Percentiles rank a stretch among this genome's conserved stretches.
Evolutionary conservation across 2,329 filamentous ascomycete genomes (phyloP).

Genomic region (Sporothrix schenckii): DNA sequence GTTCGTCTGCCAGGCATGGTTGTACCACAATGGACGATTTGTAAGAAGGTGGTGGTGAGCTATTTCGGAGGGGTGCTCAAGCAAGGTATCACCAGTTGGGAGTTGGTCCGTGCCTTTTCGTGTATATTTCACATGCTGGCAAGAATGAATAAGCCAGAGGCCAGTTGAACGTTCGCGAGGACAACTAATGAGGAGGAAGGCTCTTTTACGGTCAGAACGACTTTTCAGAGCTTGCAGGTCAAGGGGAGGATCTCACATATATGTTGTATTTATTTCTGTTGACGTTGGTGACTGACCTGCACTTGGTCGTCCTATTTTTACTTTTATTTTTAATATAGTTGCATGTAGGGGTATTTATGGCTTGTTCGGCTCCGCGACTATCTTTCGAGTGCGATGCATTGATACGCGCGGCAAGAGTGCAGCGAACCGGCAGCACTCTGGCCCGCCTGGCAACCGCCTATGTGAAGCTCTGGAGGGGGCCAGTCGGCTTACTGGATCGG

Average conservation of each 20-base stretch:
- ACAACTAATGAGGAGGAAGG: not conserved
- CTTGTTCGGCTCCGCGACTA: too few relatives aligned
- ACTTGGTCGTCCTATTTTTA: slow-evolving; percentile 1
- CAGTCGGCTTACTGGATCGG: slow-evolving; percentile 10
- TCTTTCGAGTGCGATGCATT: not conserved
- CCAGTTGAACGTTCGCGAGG: not conserved
- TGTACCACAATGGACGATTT: not conserved
- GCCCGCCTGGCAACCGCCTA: slow-evolving; percentile 10
- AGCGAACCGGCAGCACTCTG: not conserved
- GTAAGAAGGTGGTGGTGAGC: not conserved
- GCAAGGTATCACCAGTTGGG: not conserved
- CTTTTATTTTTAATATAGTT: slow-evolving; percentile 1
- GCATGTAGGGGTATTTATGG: not conserved
- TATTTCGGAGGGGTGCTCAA: not conserved
- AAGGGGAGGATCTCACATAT: not conserved
- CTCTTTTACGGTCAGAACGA: not conserved
- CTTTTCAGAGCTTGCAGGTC: not conserved
- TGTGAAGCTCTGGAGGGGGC: not conserved
- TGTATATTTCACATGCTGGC: slow-evolving; percentile 1
- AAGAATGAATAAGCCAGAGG: not conserved
- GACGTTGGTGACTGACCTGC: not conserved
- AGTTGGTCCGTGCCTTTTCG: not conserved
- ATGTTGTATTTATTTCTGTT: not conserved
- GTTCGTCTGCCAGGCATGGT: not conserved
- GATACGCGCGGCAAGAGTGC: slow-evolving; percentile 20